These are phyloP conservation scores for Mrakia frigida DNA, from an alignment of 768 basidiomycete species.

Conservation along the genomic window DNA sequence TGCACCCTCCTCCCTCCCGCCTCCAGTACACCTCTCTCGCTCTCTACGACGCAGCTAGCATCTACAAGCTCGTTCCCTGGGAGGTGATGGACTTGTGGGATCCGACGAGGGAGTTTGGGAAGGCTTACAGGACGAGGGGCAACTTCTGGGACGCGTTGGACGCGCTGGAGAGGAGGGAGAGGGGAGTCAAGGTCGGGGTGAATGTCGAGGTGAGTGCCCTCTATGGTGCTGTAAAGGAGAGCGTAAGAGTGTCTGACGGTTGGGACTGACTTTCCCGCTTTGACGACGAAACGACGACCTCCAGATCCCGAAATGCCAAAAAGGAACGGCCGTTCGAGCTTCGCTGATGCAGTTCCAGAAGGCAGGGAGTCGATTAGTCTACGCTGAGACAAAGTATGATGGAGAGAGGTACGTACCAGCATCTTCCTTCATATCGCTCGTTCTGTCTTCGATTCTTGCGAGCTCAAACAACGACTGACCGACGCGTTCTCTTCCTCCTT, in stretches of 20 bases:
- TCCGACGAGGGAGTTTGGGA: not conserved
- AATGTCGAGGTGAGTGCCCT: slow-evolving; percentile 62
- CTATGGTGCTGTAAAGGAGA: no score
- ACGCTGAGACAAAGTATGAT: slow-evolving; percentile 91
- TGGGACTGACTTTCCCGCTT: no score
- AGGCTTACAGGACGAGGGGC: not conserved
- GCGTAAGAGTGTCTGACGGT: no score
- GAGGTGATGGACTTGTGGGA: slow-evolving; percentile 13
- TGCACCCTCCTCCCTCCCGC: slow-evolving; percentile 57
- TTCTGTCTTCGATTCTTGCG: not conserved
- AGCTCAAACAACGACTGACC: not conserved
- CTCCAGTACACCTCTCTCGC: not conserved
- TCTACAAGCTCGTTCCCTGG: slow-evolving; percentile 11
- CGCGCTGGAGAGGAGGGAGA: not conserved
- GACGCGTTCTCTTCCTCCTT: not conserved
- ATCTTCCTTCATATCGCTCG: not conserved
- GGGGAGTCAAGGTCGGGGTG: slow-evolving; percentile 54
- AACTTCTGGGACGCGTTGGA: slow-evolving; percentile 13
- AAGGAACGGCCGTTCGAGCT: slow-evolving; percentile 60
- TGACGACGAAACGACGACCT: not conserved
- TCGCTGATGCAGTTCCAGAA: slow-evolving; percentile 50
- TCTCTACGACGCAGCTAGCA: slow-evolving; percentile 14
- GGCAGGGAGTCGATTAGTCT: slow-evolving; percentile 48
- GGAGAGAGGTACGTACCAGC: slow-evolving; percentile 60
- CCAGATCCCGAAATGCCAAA: slow-evolving; percentile 76